Evolutionary conservation across 2,329 filamentous ascomycete genomes (phyloP).

Genomic region (Bretziella fagacearum): DNA sequence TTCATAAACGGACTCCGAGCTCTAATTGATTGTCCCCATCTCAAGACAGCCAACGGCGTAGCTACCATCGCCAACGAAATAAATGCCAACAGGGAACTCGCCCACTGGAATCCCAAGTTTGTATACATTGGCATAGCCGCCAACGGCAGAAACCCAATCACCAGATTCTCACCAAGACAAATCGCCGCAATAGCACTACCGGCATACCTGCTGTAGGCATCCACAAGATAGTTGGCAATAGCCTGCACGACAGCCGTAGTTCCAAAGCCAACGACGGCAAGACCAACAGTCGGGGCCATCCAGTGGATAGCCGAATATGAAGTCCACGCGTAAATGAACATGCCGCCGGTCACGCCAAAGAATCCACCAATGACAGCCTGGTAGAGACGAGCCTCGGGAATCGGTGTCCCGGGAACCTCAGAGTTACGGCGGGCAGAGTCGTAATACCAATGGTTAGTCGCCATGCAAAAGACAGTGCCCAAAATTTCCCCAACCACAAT

Average conservation of each 20-base stretch:
- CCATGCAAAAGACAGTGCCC: slow-evolving; percentile 15
- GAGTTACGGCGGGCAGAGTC: slow-evolving; percentile 23
- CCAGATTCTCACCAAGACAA: slow-evolving; percentile 31
- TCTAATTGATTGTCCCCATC: slow-evolving; percentile 11
- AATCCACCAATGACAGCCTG: slow-evolving; percentile 13
- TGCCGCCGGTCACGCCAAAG: slow-evolving; percentile 22
- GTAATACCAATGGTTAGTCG: slow-evolving; percentile 24
- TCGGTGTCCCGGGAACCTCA: slow-evolving; percentile 22
- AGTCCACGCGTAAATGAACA: slow-evolving; percentile 36
- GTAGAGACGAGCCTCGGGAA: slow-evolving; percentile 13
- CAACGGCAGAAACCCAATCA: slow-evolving; percentile 23
- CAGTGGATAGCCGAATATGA: slow-evolving; percentile 27
- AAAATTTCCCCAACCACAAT: slow-evolving; percentile 13
- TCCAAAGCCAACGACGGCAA: slow-evolving; percentile 32
- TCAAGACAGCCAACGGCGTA: slow-evolving; percentile 11
- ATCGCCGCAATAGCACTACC: slow-evolving; percentile 32
- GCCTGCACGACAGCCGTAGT: slow-evolving; percentile 29
- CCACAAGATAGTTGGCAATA: slow-evolving; percentile 31
- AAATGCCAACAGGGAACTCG: slow-evolving; percentile 14
- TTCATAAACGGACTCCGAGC: slow-evolving; percentile 14
- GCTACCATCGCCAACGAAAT: slow-evolving; percentile 14
- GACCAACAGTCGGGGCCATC: slow-evolving; percentile 30
- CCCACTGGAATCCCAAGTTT: slow-evolving; percentile 14
- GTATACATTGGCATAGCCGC: slow-evolving; percentile 12
- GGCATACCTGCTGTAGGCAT: slow-evolving; percentile 32